phyloP scores from a whole-genome alignment of 2,329 filamentous ascomycete species.

The Plenodomus tracheiphilus region DNA sequence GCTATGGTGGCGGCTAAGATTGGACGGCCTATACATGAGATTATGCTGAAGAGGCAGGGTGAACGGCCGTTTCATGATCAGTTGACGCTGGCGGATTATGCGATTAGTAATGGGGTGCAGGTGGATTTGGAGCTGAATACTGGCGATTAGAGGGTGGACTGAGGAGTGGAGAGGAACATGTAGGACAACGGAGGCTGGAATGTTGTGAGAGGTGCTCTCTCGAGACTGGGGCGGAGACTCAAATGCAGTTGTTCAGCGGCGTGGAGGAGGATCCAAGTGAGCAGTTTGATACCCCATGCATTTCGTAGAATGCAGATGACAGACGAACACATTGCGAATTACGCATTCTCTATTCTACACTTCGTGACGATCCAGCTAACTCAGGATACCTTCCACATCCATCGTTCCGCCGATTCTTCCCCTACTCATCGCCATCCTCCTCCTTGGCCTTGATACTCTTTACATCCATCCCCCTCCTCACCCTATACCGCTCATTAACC shows the following conservation, averaged over 20 bases:
- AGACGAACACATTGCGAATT: no score
- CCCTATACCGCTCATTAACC: slow-evolving; percentile 64
- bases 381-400: no score
- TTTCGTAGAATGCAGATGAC: background rate
- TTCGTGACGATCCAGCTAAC: no score
- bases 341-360: no score
- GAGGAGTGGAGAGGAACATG: background rate
- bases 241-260: background rate
- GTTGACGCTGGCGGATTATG: slow-evolving; percentile 86
- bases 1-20: slow-evolving; percentile 88
- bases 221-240: background rate
- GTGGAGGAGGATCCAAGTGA: background rate
- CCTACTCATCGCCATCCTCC: slow-evolving; percentile 39
- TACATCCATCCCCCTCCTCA: slow-evolving; percentile 51
- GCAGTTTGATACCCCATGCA: slow-evolving; percentile 6
- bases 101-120: slow-evolving; percentile 85
- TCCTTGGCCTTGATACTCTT: slow-evolving; percentile 8
- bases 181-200: no score
- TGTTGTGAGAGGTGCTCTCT: no score
- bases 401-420: no score
- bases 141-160: slow-evolving; percentile 27
- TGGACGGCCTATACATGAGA: slow-evolving; percentile 86
- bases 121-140: slow-evolving; percentile 51
- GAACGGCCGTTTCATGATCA: slow-evolving; percentile 93
- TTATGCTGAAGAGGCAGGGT: slow-evolving; percentile 87